Evolutionary conservation across 2,329 filamentous ascomycete genomes (phyloP).

Genomic region (Clonostachys chloroleuca): DNA sequence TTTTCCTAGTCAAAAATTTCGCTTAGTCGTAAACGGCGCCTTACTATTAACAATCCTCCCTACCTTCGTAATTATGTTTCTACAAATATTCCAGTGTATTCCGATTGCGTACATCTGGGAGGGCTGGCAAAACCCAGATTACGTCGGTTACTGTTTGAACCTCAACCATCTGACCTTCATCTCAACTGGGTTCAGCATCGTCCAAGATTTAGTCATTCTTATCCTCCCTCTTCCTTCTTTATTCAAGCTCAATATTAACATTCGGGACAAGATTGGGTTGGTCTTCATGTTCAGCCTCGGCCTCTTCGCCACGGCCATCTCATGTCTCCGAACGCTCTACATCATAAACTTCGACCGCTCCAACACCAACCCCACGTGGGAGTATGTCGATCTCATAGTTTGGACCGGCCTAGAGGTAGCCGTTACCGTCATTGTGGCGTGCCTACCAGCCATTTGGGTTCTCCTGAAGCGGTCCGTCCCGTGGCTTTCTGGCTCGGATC

Average conservation of each 20-base stretch:
- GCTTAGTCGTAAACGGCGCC: slow-evolving; percentile 17
- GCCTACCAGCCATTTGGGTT: slow-evolving; percentile 30
- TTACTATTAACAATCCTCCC: slow-evolving; percentile 25
- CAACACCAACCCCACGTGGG: slow-evolving; percentile 29
- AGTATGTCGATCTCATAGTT: slow-evolving; percentile 31
- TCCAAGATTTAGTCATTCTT: slow-evolving; percentile 38
- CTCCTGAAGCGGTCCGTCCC: slow-evolving; percentile 7
- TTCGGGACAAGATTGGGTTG: slow-evolving; percentile 36
- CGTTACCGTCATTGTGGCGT: slow-evolving; percentile 31
- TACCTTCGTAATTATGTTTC: slow-evolving; percentile 25
- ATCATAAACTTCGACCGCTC: slow-evolving; percentile 22
- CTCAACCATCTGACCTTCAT: slow-evolving; percentile 28
- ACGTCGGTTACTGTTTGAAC: slow-evolving; percentile 10
- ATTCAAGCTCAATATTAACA: slow-evolving; percentile 25
- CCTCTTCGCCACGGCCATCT: slow-evolving; percentile 29
- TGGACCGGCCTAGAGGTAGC: slow-evolving; percentile 38
- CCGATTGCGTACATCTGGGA: slow-evolving; percentile 26
- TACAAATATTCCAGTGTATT: slow-evolving; percentile 35
- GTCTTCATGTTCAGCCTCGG: slow-evolving; percentile 38
- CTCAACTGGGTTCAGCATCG: slow-evolving; percentile 38
- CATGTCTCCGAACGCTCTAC: slow-evolving; percentile 26
- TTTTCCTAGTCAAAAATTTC: slow-evolving; percentile 23
- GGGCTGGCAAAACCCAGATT: slow-evolving; percentile 8
- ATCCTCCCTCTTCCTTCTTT: slow-evolving; percentile 34
- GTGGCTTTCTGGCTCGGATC: no score